Conservation (phyloP, 2,329 filamentous ascomycete species). For the Cladosporium sp. region DNA sequence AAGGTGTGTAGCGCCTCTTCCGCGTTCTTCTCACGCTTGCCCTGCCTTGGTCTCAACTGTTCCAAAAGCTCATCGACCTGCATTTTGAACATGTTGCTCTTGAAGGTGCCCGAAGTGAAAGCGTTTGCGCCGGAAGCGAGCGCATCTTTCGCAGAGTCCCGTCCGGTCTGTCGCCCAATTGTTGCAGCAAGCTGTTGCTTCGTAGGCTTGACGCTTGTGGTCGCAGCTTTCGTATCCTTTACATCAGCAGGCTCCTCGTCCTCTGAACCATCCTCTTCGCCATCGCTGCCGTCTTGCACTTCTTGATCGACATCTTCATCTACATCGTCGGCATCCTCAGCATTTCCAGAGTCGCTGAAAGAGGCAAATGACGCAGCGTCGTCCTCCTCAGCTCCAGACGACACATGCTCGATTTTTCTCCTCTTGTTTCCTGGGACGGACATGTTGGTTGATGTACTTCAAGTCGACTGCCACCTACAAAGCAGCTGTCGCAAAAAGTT, state of each 20-base stretch:
- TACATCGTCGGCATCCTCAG: slow-evolving; percentile 19
- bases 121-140: slow-evolving; percentile 24
- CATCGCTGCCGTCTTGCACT: slow-evolving; percentile 15
- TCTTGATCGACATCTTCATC: slow-evolving; percentile 22
- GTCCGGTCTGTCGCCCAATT: slow-evolving; percentile 16
- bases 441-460: slow-evolving; percentile 28
- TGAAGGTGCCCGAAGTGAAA: slow-evolving; percentile 54
- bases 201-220: slow-evolving; percentile 4
- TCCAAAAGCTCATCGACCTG: slow-evolving; percentile 64
- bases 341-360: slow-evolving; percentile 23
- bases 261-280: slow-evolving; percentile 16
- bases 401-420: slow-evolving; percentile 37
- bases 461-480: too few relatives aligned
- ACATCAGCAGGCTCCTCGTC: slow-evolving; percentile 18
- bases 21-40: slow-evolving; percentile 54
- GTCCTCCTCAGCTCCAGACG: slow-evolving; percentile 30
- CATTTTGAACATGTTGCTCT: slow-evolving; percentile 66
- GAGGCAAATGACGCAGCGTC: slow-evolving; percentile 37
- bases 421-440: slow-evolving; percentile 35
- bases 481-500: slow-evolving; percentile 18
- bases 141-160: slow-evolving; percentile 21
- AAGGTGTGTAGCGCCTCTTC: slow-evolving; percentile 57
- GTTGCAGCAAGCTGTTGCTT: slow-evolving; percentile 14
- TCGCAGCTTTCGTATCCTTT: slow-evolving; percentile 22
- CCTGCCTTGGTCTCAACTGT: slow-evolving; percentile 59